Base-by-base conservation (phyloP, 495 filamentous ascomycete species). In the Talaromyces borbonicus region DNA sequence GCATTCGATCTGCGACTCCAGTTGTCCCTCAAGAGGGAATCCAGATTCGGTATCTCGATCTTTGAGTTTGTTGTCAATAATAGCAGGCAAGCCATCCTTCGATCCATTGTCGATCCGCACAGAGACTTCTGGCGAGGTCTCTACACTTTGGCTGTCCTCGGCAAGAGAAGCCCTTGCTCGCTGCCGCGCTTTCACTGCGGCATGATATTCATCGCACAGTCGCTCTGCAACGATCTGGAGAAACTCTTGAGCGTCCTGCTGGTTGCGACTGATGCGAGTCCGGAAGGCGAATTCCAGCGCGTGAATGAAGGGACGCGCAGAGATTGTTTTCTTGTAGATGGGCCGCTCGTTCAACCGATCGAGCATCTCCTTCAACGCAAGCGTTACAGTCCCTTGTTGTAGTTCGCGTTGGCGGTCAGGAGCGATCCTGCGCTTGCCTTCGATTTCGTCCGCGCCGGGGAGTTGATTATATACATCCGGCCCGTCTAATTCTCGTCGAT, bases 221-320 rank as follows among this genome's bases (percentile, higher is more conserved):
- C 90, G 75, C 64, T 99, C 93, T 4, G 87, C 81, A 15, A 99
- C 82, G 38, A 97, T 78, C 62, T 99, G 92, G 44, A 99, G 55
- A 48, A 99, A 93, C 59, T 99, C 92, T 57, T 99, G 92, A n/a
- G 92, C 92, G 67, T 99, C 92, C 62, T 99, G 93, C 59, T 99
- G 93, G 48, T 87, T 82, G 37, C 92, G 82, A 55, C 84, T 95
- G 56, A 99, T 90, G 32, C 83, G 80, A 49, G 90, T 87, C 23
- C 80, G 75, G 58, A 95, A 99, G 4, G 90, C 88, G 29, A 71
- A 70, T 64, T 99, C 92, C 20, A 99, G 66, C 0, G 80, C 78
- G 44, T 72, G 61, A 14, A 99, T 80, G 57, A 99, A 97, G 1
- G 69, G 67, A 2, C 73, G 75, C 16, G 90, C 86, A 12, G 89